Evolutionary conservation across 352 stramenopile species (phyloP).

Genomic region (Phytopythium ostracodes): DNA sequence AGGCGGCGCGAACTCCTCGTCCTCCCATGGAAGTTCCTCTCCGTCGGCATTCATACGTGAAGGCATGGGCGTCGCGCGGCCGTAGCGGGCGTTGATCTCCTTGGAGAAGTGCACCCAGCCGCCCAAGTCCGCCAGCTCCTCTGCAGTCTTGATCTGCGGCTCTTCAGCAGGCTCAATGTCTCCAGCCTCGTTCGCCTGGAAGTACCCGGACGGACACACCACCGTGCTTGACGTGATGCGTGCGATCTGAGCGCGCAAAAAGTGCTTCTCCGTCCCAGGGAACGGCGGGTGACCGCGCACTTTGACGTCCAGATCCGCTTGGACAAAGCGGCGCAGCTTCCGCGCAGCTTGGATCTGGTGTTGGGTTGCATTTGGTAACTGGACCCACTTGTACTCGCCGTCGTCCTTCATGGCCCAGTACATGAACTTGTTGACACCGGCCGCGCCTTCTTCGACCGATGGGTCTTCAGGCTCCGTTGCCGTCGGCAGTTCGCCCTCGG

Average conservation of each 20-base stretch:
- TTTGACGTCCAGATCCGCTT: conserved; percentile 75
- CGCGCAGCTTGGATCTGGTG: conserved; percentile 78
- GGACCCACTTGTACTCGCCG: conserved; percentile 74
- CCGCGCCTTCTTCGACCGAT: conserved; percentile 58
- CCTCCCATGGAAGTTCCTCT: conserved; percentile 64
- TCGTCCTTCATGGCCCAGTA: conserved; percentile 89
- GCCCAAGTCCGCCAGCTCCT: conserved; percentile 64
- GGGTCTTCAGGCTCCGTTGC: conserved; percentile 57
- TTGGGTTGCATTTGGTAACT: conserved; percentile 69
- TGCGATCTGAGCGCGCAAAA: conserved; percentile 87
- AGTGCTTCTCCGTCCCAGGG: conserved; percentile 81
- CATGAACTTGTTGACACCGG: conserved; percentile 85
- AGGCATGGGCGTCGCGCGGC: conserved; percentile 64
- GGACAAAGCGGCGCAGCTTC: conserved; percentile 78
- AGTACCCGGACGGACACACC: conserved; percentile 84
- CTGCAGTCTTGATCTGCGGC: conserved; percentile 65
- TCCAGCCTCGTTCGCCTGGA: conserved; percentile 64
- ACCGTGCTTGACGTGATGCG: conserved; percentile 81
- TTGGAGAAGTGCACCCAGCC: conserved; percentile 88
- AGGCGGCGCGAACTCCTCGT: conserved; percentile 56
- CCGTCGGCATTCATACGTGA: conserved; percentile 69
- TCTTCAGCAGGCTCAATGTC: conserved; percentile 69
- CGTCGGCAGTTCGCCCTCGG: conserved; percentile 61
- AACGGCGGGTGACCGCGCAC: conserved; percentile 86
- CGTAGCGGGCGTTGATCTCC: conserved; percentile 83